Evolutionary conservation across 257 asterid genomes (phyloP).

Genomic region (Ligustrum vulgare): DNA sequence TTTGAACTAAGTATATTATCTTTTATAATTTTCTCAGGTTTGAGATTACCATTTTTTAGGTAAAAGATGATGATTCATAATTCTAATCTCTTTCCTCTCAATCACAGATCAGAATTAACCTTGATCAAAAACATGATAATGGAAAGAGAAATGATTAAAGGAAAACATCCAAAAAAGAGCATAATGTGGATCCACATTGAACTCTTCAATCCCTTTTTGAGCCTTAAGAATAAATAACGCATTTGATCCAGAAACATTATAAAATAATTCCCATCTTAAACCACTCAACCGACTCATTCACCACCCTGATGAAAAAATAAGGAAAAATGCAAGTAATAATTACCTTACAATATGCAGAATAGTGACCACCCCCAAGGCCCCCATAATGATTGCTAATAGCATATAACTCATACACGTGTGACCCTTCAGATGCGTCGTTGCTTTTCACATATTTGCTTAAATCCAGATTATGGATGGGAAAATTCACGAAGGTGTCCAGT

Average conservation of each 20-base stretch:
- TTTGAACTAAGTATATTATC: neutral
- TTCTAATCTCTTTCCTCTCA: neutral
- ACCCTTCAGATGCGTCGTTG: conserved; percentile 57
- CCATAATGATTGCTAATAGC: conserved; percentile 98
- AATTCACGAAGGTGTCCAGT: conserved; percentile 86
- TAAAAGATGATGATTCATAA: neutral
- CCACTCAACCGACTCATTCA: neutral
- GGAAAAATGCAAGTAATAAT: neutral
- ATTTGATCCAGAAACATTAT: neutral
- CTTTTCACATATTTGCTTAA: conserved; percentile 75
- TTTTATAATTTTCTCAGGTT: neutral
- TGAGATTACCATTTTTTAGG: neutral
- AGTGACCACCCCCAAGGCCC: conserved; percentile 96
- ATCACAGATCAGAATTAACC: neutral
- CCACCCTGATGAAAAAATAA: neutral
- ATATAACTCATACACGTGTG: conserved; percentile 71
- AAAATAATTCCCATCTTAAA: neutral
- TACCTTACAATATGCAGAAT: conserved; percentile 97
- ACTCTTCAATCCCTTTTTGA: neutral
- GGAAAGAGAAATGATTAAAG: no score
- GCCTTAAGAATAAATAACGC: neutral
- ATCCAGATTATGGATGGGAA: conserved; percentile 79
- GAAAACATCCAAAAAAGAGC: neutral
- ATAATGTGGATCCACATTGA: neutral
- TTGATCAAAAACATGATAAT: neutral